Base-by-base conservation (phyloP, 345 rosid species). In the Gossypium bickii region DNA sequence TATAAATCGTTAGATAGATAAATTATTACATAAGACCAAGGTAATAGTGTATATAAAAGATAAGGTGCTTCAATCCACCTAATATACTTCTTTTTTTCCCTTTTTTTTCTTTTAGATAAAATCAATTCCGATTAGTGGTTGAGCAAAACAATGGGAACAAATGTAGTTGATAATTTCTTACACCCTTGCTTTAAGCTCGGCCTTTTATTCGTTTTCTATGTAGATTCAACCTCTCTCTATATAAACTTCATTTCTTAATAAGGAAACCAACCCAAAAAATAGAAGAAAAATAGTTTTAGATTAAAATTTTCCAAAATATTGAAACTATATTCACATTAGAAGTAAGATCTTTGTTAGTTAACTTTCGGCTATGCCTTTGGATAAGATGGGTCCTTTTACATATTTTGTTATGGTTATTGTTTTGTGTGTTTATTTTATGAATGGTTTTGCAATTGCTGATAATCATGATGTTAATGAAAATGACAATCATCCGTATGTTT, bases 111-210 rank as follows among this genome's bases (percentile, higher is more conserved):
- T 34, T 34, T 34, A 4, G 41, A 34, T 1, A 34, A 34, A 34
- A 34, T 34, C 41, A 34, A 34, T 4, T 5, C 1, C 1, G 41
- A 34, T 34, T 34, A 34, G 5, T 34, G 41, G 41, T 34, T 34
- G 41, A 34, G 41, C 41, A 0, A 34, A 34, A 34, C 7, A 34
- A 34, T 34, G 41, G 41, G 41, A 34, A 5, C 41, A 34, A 34
- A 34, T 34, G 7, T 34, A 34, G 41, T 5, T 34, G 7, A 34
- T 5, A 34, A 5, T 34, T 34, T 34, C 41, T 34, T 34, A 34
- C 41, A 34, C 66, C 86, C 89, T 84, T 53, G 25, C 78, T 84
- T 85, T 78, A 79, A 82, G 91, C 80, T 22, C 65, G 3, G n/a
- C 64, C 64, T 25, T 58, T 24, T 58, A 22, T 11, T 58, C 0